Base-by-base conservation (phyloP, 2,329 filamentous ascomycete species). In the Clonostachys solani region DNA sequence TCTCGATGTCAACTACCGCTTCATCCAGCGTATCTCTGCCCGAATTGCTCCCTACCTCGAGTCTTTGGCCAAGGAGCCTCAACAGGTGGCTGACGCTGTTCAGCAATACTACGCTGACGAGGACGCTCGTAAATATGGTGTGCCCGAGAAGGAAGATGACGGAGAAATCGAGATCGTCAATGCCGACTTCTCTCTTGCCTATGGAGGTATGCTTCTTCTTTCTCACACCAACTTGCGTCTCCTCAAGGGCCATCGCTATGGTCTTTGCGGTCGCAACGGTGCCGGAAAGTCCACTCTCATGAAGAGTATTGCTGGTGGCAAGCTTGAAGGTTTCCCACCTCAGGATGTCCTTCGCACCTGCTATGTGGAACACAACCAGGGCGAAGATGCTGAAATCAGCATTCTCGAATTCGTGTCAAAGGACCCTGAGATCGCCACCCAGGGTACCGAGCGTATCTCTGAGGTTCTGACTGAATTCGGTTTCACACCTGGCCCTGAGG, bases 351-450 rank as follows among this genome's bases (percentile, higher is more conserved):
- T 99, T 59, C 87, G 89, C 59, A 97, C 92, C 12, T 97, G 92
- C 72, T 99, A 97, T 62, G 94, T 99, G 40, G 94, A 99, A 75
- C 94, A 99, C 76, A 97, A 97, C 73, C 92, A 99, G 71, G 94
- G 94, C 47, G 94, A 97, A 68, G 92, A 96, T 69, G 92, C 94
- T 35, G 92, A 97, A 53, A 87, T 97, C 51, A 96, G 85, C 70
- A 97, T 99, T 60, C 77, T 97, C 16, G 88, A 97, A 49, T 99
- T 95, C 64, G 88, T 95, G 54, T 76, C 83, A 53, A 95, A 95
- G 69, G 92, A 97, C 60, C 90, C 91, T 4, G 84, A 87, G 50
- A 89, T 97, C 54, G 86, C 85, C 45, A 80, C 83, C 33, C 86
- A 91, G 61, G 90, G 89, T 52, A 73, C 71, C 40, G 87, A 94